These are phyloP conservation scores for Cenchrus americanus DNA, from an alignment of 176 grass and related monocot genomes.

Conservation along the genomic window DNA sequence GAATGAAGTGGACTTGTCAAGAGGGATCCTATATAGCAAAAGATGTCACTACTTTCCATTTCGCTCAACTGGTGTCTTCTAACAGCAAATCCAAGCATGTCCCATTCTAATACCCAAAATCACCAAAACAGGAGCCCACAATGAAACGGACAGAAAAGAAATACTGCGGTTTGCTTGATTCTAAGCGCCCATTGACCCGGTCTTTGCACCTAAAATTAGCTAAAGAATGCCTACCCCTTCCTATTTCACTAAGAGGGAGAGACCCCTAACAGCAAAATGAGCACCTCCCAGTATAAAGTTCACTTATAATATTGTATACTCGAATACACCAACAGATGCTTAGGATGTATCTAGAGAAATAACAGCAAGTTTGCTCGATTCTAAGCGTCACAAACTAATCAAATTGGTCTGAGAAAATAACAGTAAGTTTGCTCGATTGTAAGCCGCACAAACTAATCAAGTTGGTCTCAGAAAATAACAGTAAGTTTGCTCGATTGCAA, in stretches of 20 bases:
- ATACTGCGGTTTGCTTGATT: background rate
- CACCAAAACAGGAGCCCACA: background rate
- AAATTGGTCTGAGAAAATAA: too few relatives aligned
- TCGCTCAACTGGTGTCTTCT: background rate
- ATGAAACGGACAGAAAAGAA: background rate
- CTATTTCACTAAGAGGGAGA: background rate
- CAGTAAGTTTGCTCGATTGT: too few relatives aligned
- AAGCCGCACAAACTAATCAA: too few relatives aligned
- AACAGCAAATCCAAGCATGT: background rate
- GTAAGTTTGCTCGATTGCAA: too few relatives aligned
- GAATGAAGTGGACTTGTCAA: background rate
- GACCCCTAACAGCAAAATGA: background rate
- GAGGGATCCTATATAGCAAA: background rate
- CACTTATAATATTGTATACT: background rate
- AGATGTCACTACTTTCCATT: background rate
- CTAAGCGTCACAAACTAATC: too few relatives aligned
- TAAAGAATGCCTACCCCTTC: background rate
- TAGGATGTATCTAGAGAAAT: too few relatives aligned
- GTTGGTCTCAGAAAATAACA: too few relatives aligned
- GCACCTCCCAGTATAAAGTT: background rate
- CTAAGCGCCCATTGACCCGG: background rate
- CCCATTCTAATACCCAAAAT: background rate
- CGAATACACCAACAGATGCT: background rate
- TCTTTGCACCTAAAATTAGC: background rate
- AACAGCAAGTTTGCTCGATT: too few relatives aligned